Conservation (phyloP, 1,139 yeast species). For the Komagataea norvegica region DNA sequence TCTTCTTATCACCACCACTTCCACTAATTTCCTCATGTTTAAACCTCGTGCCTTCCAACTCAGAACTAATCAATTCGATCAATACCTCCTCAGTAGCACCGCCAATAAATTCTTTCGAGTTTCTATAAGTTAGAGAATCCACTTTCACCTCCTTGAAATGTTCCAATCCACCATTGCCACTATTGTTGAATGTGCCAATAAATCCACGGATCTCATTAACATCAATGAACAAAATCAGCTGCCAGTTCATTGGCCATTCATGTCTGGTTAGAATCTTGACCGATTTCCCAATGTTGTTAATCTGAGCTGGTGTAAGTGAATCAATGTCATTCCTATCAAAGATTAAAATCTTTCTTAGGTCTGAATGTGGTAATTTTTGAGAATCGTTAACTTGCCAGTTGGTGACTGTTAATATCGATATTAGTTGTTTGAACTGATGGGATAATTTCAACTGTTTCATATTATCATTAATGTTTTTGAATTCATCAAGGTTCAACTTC, state of each 20-base stretch:
- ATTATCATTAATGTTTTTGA: constrained; percentile 27
- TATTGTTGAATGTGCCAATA: constrained; percentile 56
- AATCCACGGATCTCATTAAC: constrained; percentile 49
- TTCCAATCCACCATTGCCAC: constrained; percentile 37
- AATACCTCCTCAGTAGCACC: constrained; percentile 56
- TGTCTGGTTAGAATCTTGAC: constrained; percentile 54
- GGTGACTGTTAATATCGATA: constrained; percentile 51
- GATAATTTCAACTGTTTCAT: constrained; percentile 35
- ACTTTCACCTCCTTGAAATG: constrained; percentile 34
- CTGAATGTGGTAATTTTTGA: constrained; percentile 38
- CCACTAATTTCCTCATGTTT: constrained; percentile 8
- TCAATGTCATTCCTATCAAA: constrained; percentile 6
- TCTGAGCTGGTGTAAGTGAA: neutral
- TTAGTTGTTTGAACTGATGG: constrained; percentile 52
- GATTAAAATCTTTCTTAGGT: constrained; percentile 19
- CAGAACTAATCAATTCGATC: constrained; percentile 60
- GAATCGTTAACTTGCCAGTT: constrained; percentile 64
- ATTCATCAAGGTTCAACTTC: constrained; percentile 35
- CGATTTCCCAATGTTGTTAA: constrained; percentile 1
- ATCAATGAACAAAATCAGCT: constrained; percentile 47
- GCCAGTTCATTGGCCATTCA: constrained; percentile 75
- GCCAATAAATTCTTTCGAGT: constrained; percentile 45
- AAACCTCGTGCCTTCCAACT: constrained; percentile 35
- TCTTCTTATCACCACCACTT: constrained; percentile 11
- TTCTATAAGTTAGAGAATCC: constrained; percentile 38